Evolutionary conservation across 129 eudicot genomes (phyloP).

Genomic region (Solidago caesia): DNA sequence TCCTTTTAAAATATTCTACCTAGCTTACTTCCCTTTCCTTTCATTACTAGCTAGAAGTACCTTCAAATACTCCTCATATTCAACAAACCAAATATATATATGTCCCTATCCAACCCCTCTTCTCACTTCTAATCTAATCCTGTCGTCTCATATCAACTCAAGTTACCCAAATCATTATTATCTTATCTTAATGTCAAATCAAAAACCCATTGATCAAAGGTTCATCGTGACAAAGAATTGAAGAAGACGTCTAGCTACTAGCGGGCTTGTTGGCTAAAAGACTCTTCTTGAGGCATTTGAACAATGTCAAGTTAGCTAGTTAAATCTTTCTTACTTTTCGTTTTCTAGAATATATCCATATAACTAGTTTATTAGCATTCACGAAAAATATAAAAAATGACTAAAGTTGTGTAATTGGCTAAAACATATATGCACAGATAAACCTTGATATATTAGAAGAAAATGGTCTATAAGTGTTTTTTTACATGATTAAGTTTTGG

Average conservation of each 20-base stretch:
- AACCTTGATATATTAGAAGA: neutral
- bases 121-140: slow-evolving; percentile 37
- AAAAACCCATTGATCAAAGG: neutral
- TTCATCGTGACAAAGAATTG: too few relatives aligned
- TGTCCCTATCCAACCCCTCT: slow-evolving; percentile 6
- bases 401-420: neutral
- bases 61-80: slow-evolving; percentile 20
- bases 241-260: neutral
- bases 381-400: neutral
- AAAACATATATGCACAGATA: neutral
- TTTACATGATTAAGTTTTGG: neutral
- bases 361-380: neutral
- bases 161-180: slow-evolving; percentile 2
- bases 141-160: neutral
- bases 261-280: neutral
- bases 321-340: neutral
- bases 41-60: slow-evolving; percentile 24
- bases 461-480: neutral
- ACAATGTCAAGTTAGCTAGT: neutral
- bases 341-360: neutral
- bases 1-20: slow-evolving; percentile 33
- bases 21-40: slow-evolving; percentile 24
- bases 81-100: neutral
- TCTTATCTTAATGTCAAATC: neutral
- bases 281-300: neutral